These are phyloP conservation scores for Rhizoctonia solani DNA, from an alignment of 1,284 basidiomycete genomes.

Conservation along the genomic window DNA sequence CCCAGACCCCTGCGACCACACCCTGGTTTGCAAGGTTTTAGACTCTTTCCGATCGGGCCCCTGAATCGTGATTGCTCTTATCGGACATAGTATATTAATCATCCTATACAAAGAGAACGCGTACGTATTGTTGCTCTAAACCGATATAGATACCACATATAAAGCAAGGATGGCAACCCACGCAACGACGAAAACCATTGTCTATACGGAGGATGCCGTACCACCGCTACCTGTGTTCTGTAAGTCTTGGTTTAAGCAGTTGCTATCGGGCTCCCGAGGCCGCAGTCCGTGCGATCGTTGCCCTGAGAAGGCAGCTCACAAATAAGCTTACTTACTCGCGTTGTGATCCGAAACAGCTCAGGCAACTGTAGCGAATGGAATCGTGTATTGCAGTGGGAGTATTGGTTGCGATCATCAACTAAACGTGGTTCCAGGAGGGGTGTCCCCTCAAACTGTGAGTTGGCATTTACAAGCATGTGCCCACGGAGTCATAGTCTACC, in stretches of 20 bases:
- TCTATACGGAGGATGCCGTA: constrained; percentile 53
- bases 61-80: too few relatives aligned
- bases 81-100: too few relatives aligned
- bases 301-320: neutral
- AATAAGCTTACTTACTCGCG: neutral
- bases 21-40: constrained; percentile 29
- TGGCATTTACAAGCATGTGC: too few relatives aligned
- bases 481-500: too few relatives aligned
- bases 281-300: neutral
- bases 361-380: constrained; percentile 56
- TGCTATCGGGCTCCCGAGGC: neutral
- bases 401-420: constrained; percentile 58
- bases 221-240: constrained; percentile 58
- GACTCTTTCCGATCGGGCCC: constrained; percentile 12
- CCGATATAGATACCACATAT: too few relatives aligned
- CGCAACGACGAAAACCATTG: constrained; percentile 42
- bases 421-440: constrained; percentile 57
- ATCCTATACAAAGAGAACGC: too few relatives aligned
- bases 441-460: constrained; percentile 58
- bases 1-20: constrained; percentile 1
- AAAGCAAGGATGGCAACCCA: too few relatives aligned
- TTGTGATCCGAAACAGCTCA: constrained; percentile 43
- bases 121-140: too few relatives aligned
- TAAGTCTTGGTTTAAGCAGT: constrained; percentile 31
- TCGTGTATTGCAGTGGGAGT: constrained; percentile 64